Evolutionary conservation across 2,329 filamentous ascomycete species (phyloP), one percentile per base, ranked within the genome.

Genomic region (Alternaria metachromatica): DNA sequence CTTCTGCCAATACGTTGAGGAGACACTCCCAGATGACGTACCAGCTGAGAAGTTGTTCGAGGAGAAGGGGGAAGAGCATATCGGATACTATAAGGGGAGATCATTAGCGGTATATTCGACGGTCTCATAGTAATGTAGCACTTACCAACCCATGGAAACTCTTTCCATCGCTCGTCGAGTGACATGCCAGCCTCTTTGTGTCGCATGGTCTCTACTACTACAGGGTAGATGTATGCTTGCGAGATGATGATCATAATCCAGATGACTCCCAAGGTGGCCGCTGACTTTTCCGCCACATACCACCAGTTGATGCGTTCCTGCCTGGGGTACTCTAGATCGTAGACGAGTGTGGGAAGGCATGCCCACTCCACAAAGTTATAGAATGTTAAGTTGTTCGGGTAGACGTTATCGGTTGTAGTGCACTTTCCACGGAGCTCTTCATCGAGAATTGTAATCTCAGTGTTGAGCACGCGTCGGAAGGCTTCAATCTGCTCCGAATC

Each of bases 181-280:
- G 89, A 83, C 77, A 91, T 83, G 7, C 88, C 88, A 2, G 84
- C 82, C 70, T 92, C 89, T 77, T 91, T 92, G 86, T 91, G 89
- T 63, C 83, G 82, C 30, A 92, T 80, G 0, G 89, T 88, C 70
- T 87, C 83, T 74, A 91, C 86, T 2, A 94, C 90, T 0, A 92
- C 87, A 0, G 92, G 92, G 73, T 93, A 94, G 68, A 94, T 93
- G 72, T 88, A 92, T 21, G 89, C 86, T 80, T 94, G 91, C 0
- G 89, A 91, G 55, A 94, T 84, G 75, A 93, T 88, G 65, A 93
- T 90, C 92, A 94, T 94, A 65, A 93, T 88, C 72, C 90, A 89
- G 43, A 94, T 87, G 60, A 92, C 84, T 7, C 92, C 92, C 62
- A 94, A 87, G 15, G 89, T 90, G 2, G 92, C 92, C 1, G 85